These are phyloP conservation scores for Colletotrichum aenigma DNA, from an alignment of 2,329 filamentous ascomycete genomes.

Conservation along the genomic window DNA sequence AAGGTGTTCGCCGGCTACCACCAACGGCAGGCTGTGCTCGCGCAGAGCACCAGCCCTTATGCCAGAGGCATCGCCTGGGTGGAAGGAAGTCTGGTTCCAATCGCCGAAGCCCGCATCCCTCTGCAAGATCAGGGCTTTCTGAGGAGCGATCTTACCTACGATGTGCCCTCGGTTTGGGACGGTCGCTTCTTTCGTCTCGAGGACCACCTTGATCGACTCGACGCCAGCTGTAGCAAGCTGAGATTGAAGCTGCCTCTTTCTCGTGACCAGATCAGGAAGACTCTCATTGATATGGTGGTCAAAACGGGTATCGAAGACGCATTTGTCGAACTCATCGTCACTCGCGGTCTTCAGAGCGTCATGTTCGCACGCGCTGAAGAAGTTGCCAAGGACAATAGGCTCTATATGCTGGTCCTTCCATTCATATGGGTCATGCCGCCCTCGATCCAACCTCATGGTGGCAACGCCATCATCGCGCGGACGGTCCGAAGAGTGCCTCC, in stretches of 20 bases:
- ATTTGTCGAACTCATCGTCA: slow-evolving; percentile 56
- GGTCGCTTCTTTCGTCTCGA: slow-evolving; percentile 56
- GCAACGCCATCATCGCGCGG: slow-evolving; percentile 46
- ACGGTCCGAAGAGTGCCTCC: slow-evolving; percentile 49
- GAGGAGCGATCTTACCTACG: slow-evolving; percentile 56
- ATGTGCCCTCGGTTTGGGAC: slow-evolving; percentile 56
- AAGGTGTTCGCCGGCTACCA: slow-evolving; percentile 30
- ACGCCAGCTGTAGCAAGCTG: slow-evolving; percentile 48
- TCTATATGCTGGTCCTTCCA: slow-evolving; percentile 53
- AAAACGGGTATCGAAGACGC: slow-evolving; percentile 52
- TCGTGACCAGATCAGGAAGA: slow-evolving; percentile 39
- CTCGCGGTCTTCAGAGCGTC: slow-evolving; percentile 48
- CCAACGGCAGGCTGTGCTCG: neutral
- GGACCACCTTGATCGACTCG: slow-evolving; percentile 49
- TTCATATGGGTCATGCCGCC: slow-evolving; percentile 57
- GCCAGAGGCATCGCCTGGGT: slow-evolving; percentile 53
- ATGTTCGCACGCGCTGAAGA: slow-evolving; percentile 37
- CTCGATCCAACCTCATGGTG: slow-evolving; percentile 41
- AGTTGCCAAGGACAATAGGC: slow-evolving; percentile 35
- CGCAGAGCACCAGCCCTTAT: slow-evolving; percentile 33
- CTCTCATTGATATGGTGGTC: slow-evolving; percentile 47
- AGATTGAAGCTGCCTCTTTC: slow-evolving; percentile 46
- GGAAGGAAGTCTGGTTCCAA: slow-evolving; percentile 43
- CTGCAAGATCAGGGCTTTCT: slow-evolving; percentile 56
- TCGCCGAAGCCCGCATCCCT: slow-evolving; percentile 52